Evolutionary conservation across 257 asterid genomes (phyloP), one percentile per base, ranked within the genome.

Genomic region (Nicotiana sylvestris): DNA sequence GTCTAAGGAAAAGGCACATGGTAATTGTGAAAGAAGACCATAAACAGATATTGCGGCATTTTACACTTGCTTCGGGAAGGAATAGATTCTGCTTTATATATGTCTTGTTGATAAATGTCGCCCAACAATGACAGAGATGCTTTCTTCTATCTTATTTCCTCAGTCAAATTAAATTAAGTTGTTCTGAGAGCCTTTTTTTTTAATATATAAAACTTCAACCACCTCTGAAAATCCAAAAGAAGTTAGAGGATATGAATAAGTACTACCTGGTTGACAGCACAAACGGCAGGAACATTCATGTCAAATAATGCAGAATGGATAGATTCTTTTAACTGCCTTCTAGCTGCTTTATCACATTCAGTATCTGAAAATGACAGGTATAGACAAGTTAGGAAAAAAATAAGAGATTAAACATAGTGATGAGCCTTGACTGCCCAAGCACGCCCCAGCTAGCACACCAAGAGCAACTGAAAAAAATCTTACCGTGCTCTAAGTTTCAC

Each of bases 251-350:
- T 27, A 51, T 27, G 27, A 39, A 25, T 64, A 32, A 37, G 49
- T 43, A 76, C 17, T 86, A 94, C 99, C 99, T 96, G 99, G 90
- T 89, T 90, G 88, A 96, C 89, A 84, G 98, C 97, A 90, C 98
- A 96, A 58, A 96, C 96, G 82, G 98, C 97, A 82, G 98, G 99
- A 86, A 93, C 97, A 85, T 96, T 87, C 98, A 96, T 88, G 86
- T 96, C 97, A 86, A 96, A 96, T 77, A 96, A 89, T 70, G 98
- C 89, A 18, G 95, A 64, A 88, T 90, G 90, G 80, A 96, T 92
- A 79, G 94, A 92, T 77, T 94, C 95, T 84, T 87, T 88, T 74
- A 94, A 92, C 89, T 92, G 98, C 67, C 89, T 90, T 89, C 98
- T 82, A 57, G 99, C 91, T 76, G 89, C 81, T 89, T 81, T 92